Percentiles rank a stretch among this genome's conserved stretches.
phyloP scores from a whole-genome alignment of 2,329 filamentous ascomycete species.

The Fusarium transvaalense region DNA sequence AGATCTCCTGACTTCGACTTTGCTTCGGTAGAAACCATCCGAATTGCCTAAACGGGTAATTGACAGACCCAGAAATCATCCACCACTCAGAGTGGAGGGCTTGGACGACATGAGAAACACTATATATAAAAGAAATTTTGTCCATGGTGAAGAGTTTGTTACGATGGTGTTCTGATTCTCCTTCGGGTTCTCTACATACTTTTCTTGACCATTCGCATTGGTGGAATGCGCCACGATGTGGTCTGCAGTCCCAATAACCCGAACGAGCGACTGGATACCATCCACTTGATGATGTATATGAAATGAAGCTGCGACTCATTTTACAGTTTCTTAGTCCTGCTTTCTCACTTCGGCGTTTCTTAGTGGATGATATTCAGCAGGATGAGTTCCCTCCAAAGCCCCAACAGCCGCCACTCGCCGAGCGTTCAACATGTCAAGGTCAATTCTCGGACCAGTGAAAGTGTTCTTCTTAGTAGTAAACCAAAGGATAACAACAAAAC shows the following conservation, averaged over 20 bases:
- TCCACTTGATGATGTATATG: too few relatives aligned
- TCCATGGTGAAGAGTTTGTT: neutral
- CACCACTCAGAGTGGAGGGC: conserved; percentile 19
- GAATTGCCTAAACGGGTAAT: conserved; percentile 26
- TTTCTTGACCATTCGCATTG: neutral
- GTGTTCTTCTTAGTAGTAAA: conserved; percentile 35
- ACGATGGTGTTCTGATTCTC: too few relatives aligned
- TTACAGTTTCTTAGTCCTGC: conserved; percentile 4
- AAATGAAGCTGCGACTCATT: too few relatives aligned
- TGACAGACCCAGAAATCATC: conserved; percentile 15
- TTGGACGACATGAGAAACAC: too few relatives aligned
- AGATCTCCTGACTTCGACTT: conserved; percentile 2
- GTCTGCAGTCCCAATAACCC: too few relatives aligned
- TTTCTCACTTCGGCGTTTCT: neutral
- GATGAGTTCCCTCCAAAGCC: conserved; percentile 4
- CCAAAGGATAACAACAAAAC: conserved; percentile 39
- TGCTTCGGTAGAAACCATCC: conserved; percentile 23
- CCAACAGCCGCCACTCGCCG: conserved; percentile 29
- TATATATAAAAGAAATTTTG: neutral
- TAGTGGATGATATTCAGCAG: conserved; percentile 6
- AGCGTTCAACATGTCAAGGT: conserved; percentile 32
- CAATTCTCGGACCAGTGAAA: conserved; percentile 40
- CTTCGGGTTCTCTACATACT: neutral
- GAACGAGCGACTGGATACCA: too few relatives aligned
- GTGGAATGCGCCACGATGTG: neutral